Evolutionary conservation across 202 grass and related monocot genomes (phyloP).

Genomic region (Digitaria exilis): DNA sequence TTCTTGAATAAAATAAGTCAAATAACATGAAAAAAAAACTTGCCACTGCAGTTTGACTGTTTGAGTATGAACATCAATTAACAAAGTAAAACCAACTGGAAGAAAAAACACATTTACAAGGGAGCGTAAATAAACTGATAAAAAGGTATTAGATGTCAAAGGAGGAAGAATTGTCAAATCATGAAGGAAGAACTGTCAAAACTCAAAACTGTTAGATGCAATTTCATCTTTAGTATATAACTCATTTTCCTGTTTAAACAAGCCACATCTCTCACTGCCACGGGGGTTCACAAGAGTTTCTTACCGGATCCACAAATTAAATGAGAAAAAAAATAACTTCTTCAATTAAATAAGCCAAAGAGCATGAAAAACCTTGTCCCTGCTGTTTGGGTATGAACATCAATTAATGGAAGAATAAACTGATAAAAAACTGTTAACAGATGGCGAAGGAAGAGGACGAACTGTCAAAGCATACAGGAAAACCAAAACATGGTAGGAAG

Average conservation of each 20-base stretch:
- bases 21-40: too few relatives aligned
- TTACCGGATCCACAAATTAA: background rate
- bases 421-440: background rate
- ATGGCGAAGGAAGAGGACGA: background rate
- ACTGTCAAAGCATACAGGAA: background rate
- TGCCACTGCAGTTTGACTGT: too few relatives aligned
- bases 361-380: background rate
- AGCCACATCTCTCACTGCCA: background rate
- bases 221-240: background rate
- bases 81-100: too few relatives aligned
- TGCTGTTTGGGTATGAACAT: background rate
- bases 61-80: too few relatives aligned
- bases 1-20: too few relatives aligned
- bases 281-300: background rate
- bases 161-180: too few relatives aligned
- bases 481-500: background rate
- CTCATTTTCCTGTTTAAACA: background rate
- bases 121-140: too few relatives aligned
- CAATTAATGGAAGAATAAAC: background rate
- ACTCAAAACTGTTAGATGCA: too few relatives aligned
- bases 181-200: too few relatives aligned
- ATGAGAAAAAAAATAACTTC: background rate
- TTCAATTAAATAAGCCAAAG: background rate
- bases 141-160: too few relatives aligned
- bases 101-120: too few relatives aligned